Conservation (phyloP, 1,284 basidiomycete genomes). For the Mycena sp. region DNA sequence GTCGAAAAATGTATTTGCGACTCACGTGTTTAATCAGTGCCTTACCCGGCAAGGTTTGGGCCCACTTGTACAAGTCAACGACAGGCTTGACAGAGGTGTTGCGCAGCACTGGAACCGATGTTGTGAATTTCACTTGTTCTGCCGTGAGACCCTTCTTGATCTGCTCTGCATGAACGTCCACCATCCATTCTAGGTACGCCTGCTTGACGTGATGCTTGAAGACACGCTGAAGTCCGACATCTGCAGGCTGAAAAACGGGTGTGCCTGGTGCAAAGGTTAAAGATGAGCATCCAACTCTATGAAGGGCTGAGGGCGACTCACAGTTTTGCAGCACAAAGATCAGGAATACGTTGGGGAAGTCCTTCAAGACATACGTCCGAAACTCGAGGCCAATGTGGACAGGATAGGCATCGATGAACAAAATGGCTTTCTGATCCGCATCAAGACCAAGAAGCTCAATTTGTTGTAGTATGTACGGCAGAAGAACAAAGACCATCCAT, state of each 20-base stretch:
- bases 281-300: background rate
- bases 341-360: constrained; percentile 33
- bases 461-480: constrained; percentile 9
- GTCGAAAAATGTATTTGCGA: background rate
- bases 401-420: constrained; percentile 37
- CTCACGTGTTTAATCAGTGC: constrained; percentile 32
- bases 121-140: constrained; percentile 30
- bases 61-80: constrained; percentile 34
- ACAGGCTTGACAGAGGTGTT: constrained; percentile 31
- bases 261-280: constrained; percentile 21
- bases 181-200: background rate
- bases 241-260: constrained; percentile 29
- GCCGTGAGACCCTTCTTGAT: constrained; percentile 19
- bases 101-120: no score
- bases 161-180: constrained; percentile 6
- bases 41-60: constrained; percentile 26
- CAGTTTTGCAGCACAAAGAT: constrained; percentile 38
- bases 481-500: constrained; percentile 10
- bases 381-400: constrained; percentile 38
- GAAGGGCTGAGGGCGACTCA: background rate
- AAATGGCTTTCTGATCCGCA: constrained; percentile 33
- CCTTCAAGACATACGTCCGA: constrained; percentile 21
- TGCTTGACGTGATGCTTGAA: constrained; percentile 33
- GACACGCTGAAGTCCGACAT: constrained; percentile 31
- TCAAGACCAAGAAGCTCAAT: constrained; percentile 6